Evolutionary conservation across 352 stramenopile species (phyloP).

Genomic region (Blastocystis hominis): DNA sequence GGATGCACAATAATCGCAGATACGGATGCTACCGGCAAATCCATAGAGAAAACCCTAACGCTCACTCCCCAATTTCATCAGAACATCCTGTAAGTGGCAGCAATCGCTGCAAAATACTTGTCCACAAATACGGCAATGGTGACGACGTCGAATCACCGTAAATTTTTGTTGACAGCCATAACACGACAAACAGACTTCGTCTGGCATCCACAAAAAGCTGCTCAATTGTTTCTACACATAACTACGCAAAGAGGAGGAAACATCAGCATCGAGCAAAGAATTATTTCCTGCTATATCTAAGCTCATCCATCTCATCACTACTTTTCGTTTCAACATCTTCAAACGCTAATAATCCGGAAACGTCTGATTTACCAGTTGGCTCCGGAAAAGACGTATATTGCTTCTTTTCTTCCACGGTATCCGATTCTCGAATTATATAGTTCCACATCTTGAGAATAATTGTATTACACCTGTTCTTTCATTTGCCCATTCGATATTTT

Average conservation of each 20-base stretch:
- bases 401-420: background rate
- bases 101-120: conserved; percentile 51
- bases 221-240: background rate
- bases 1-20: conserved; percentile 26
- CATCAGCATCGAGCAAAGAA: background rate
- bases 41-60: conserved; percentile 7
- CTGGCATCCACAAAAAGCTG: conserved; percentile 32
- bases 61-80: background rate
- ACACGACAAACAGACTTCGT: conserved; percentile 48
- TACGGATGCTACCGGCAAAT: conserved; percentile 40
- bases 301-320: background rate
- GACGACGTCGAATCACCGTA: conserved; percentile 21
- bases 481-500: conserved; percentile 25
- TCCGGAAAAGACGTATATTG: conserved; percentile 52
- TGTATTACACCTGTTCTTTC: background rate
- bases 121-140: conserved; percentile 46
- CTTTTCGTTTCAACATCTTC: background rate
- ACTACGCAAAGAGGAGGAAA: background rate
- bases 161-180: conserved; percentile 46
- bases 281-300: background rate
- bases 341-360: conserved; percentile 1
- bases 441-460: conserved; percentile 21
- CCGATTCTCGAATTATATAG: background rate
- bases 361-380: conserved; percentile 15
- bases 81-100: conserved; percentile 32